Conservation (phyloP, 768 basidiomycete genomes). For the Kwoniella dendrophila region DNA sequence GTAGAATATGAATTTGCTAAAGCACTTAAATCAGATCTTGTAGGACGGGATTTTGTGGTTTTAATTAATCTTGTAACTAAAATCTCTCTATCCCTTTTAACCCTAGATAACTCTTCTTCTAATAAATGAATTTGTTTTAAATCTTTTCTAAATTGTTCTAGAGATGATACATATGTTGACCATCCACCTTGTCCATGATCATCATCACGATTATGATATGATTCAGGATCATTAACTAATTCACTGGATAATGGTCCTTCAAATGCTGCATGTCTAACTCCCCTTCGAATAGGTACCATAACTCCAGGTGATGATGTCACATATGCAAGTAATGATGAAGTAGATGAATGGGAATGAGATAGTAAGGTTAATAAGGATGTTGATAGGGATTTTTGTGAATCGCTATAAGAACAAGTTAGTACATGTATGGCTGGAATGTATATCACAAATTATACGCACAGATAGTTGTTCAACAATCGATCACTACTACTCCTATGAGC, state of each 20-base stretch:
- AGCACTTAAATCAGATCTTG: slow-evolving; percentile 49
- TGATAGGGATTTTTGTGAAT: slow-evolving; percentile 52
- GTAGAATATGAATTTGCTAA: slow-evolving; percentile 37
- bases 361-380: slow-evolving; percentile 53
- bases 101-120: slow-evolving; percentile 54
- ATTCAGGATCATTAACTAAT: slow-evolving; percentile 28
- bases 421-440: background rate
- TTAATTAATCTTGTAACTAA: slow-evolving; percentile 55
- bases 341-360: slow-evolving; percentile 55
- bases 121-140: slow-evolving; percentile 55
- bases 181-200: slow-evolving; percentile 43
- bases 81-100: slow-evolving; percentile 54
- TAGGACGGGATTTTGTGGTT: slow-evolving; percentile 52
- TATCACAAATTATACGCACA: slow-evolving; percentile 33
- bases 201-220: slow-evolving; percentile 26
- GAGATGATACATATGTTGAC: slow-evolving; percentile 49
- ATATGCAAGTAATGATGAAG: slow-evolving; percentile 55
- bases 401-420: slow-evolving; percentile 27
- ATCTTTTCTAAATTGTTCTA: slow-evolving; percentile 55
- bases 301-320: slow-evolving; percentile 56
- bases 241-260: slow-evolving; percentile 51
- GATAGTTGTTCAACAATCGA: slow-evolving; percentile 54
- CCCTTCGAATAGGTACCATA: slow-evolving; percentile 45
- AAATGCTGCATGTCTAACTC: slow-evolving; percentile 54
- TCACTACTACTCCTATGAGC: slow-evolving; percentile 54